phyloP scores from a whole-genome alignment of 148 eudicot species.

The Vaccinium myrtillus region DNA sequence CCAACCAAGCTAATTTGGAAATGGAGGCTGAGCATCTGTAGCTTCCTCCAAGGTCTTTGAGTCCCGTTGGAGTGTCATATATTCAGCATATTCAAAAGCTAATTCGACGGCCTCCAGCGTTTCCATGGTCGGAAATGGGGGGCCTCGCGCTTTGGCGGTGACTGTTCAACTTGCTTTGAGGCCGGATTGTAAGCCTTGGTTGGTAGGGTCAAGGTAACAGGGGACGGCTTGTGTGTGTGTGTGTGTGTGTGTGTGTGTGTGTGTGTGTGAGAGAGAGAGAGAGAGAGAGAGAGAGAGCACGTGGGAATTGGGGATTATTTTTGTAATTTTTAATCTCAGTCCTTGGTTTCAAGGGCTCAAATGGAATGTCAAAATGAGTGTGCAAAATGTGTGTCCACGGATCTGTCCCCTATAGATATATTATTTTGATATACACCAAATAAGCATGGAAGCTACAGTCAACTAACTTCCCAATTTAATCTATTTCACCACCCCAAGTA shows the following conservation, averaged over 20 bases:
- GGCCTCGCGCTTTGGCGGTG: neutral
- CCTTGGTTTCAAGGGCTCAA: no score
- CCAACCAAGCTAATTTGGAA: neutral
- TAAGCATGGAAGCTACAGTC: no score
- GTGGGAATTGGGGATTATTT: no score
- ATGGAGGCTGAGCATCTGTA: neutral
- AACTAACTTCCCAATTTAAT: no score
- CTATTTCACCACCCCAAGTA: no score
- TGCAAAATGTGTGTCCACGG: no score
- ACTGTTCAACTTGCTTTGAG: conserved; percentile 30
- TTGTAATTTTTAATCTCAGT: no score
- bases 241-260: no score
- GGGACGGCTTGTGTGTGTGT: no score
- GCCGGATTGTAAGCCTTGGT: conserved; percentile 69
- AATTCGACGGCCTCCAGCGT: conserved; percentile 20
- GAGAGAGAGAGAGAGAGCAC: no score
- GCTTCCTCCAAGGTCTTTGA: conserved; percentile 60
- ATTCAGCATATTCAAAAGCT: conserved; percentile 43
- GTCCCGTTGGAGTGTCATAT: conserved; percentile 79
- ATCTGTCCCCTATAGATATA: neutral
- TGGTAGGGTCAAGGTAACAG: conserved; percentile 54
- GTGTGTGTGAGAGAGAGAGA: no score
- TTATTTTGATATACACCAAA: no score
- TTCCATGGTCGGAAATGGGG: conserved; percentile 9
- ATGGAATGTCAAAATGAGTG: conserved; percentile 26